These are phyloP conservation scores for Candolleomyces efflorescens DNA, from an alignment of 768 basidiomycete genomes.

Conservation along the genomic window DNA sequence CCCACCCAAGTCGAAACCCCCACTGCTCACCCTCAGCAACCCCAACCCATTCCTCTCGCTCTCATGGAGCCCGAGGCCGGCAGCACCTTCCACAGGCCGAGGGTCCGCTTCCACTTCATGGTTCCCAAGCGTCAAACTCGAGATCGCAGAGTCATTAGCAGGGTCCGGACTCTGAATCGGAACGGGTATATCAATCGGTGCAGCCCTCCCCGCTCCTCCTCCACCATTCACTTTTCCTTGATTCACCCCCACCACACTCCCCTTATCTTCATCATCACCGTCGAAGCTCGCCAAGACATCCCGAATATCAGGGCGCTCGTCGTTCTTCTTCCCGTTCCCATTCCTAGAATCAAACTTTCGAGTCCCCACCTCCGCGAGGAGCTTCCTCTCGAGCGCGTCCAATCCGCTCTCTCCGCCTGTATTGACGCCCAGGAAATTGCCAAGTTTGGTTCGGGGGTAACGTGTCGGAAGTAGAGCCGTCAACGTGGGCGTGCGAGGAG, in stretches of 20 bases:
- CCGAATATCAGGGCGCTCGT: constrained; percentile 26
- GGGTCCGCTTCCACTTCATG: constrained; percentile 15
- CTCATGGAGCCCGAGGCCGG: not conserved
- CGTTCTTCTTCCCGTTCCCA: constrained; percentile 16
- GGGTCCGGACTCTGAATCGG: constrained; percentile 26
- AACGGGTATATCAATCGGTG: constrained; percentile 17
- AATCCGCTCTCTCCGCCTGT: constrained; percentile 49
- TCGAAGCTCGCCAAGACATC: constrained; percentile 16
- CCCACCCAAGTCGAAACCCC: constrained; percentile 16
- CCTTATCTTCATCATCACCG: not conserved
- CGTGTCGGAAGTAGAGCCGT: constrained; percentile 27
- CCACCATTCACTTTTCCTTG: not conserved
- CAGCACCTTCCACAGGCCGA: constrained; percentile 10
- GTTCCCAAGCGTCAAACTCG: constrained; percentile 47
- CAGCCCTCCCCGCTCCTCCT: constrained; percentile 7
- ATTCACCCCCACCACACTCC: no score
- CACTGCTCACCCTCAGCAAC: constrained; percentile 9
- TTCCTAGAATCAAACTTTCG: constrained; percentile 34
- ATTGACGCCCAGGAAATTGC: constrained; percentile 14
- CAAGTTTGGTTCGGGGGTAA: constrained; percentile 12
- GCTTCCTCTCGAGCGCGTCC: constrained; percentile 66
- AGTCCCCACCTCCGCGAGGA: constrained; percentile 73
- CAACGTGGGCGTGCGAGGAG: constrained; percentile 47
- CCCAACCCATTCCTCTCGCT: constrained; percentile 8
- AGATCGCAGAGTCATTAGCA: constrained; percentile 50